Conservation (phyloP, 2,329 filamentous ascomycete genomes). For the Fusarium metavorans region DNA sequence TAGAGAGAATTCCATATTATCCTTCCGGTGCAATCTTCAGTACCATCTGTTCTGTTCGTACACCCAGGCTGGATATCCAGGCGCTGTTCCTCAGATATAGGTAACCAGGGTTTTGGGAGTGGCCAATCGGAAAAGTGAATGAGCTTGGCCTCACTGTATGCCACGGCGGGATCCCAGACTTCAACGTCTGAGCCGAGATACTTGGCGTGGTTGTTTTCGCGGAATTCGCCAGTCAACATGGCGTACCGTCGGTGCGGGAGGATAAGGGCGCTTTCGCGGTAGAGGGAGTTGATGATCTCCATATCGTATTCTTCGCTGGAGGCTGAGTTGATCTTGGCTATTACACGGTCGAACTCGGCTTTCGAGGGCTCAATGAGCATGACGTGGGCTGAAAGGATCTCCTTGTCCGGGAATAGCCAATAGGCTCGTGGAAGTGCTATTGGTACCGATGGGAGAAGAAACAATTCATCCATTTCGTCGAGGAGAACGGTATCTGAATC, state of each 20-base stretch:
- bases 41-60: constrained; percentile 62
- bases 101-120: constrained; percentile 69
- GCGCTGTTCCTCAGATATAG: constrained; percentile 11
- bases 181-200: constrained; percentile 59
- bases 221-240: constrained; percentile 73
- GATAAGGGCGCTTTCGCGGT: constrained; percentile 67
- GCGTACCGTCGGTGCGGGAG: constrained; percentile 74
- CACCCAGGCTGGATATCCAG: constrained; percentile 36
- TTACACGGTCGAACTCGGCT: constrained; percentile 59
- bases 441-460: constrained; percentile 70
- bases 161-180: constrained; percentile 66
- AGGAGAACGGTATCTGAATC: constrained; percentile 74
- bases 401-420: constrained; percentile 69
- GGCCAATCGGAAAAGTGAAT: constrained; percentile 81
- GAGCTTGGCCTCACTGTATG: constrained; percentile 71
- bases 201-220: constrained; percentile 59
- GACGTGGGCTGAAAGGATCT: constrained; percentile 68
- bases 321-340: constrained; percentile 42
- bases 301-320: constrained; percentile 67
- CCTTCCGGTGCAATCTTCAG: constrained; percentile 53
- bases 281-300: constrained; percentile 75
- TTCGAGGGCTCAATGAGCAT: constrained; percentile 70
- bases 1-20: constrained; percentile 55
- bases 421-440: constrained; percentile 80
- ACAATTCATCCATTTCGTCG: constrained; percentile 76